Evolutionary conservation across 2,329 filamentous ascomycete species (phyloP), one percentile per base, ranked within the genome.

Genomic region (Aspergillus melleus): DNA sequence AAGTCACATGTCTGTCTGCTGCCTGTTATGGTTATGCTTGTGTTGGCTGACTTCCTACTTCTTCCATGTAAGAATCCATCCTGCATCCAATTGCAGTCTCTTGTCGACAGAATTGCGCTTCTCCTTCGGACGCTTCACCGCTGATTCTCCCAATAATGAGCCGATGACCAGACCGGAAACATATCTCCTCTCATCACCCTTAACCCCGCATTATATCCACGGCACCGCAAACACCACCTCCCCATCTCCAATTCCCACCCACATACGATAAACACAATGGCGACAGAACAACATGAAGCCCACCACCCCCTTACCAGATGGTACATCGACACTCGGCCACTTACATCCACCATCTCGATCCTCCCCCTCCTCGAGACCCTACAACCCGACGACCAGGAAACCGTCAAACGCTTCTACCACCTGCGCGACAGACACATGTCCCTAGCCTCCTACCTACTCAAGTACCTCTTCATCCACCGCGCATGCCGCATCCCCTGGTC

Each of bases 391-490:
- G 85, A 88, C 66, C 82, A 83, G 64, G 77, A 81, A 60, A 73
- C 76, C 20, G 75, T 82, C 49, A 75, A 74, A 24, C 76, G 77
- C 51, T 86, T 79, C 72, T 80, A 83, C 69, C 80, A 83, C 68
- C 72, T 82, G 36, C 70, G 81, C 66, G 86, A 88, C 69, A 83
- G 81, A 19, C 82, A 82, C 64, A 87, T 88, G 83, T 83, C 81
- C 19, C 77, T 89, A 3, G 86, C 79, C 9, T 88, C 86, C 8
- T 83, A 83, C 14, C 73, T 89, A 22, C 76, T 89, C 24, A 89
- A 89, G 71, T 84, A 86, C 11, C 73, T 83, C 16, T 88, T 84
- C 66, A 81, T 88, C 49, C 81, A 84, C 65, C 79, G 81, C 64
- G 76, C 79, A 4, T 82, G 85, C 54, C 78, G 75, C 19, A 78